phyloP scores from a whole-genome alignment of 176 grass and related monocot species.

The Bothriochloa decipiens region DNA sequence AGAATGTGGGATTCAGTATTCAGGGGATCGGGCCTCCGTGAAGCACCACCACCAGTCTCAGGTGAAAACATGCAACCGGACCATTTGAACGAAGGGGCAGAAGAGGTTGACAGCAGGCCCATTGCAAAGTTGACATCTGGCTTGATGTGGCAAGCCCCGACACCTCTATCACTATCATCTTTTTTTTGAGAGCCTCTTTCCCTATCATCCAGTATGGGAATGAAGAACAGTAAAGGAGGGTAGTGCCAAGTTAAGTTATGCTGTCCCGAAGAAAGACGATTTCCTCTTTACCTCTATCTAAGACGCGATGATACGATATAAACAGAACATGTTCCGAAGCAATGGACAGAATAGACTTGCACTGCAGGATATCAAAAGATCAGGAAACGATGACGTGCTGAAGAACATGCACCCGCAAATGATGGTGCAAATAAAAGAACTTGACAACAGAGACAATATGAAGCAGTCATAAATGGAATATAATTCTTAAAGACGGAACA shows the following conservation, averaged over 20 bases:
- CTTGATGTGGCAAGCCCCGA: background rate
- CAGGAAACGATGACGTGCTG: background rate
- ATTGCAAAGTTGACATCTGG: background rate
- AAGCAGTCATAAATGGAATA: background rate
- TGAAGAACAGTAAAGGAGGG: background rate
- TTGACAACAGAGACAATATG: background rate
- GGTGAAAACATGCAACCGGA: no score
- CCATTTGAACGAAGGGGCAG: no score
- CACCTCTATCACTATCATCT: background rate
- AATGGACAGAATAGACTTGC: background rate
- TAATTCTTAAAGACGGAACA: background rate
- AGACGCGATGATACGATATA: background rate
- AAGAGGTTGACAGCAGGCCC: background rate
- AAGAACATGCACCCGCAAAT: background rate
- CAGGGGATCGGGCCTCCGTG: no score
- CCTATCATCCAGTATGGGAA: background rate
- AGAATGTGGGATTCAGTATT: no score
- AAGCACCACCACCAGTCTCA: no score
- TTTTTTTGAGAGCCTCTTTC: no score
- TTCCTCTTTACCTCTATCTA: background rate
- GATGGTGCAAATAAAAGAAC: background rate
- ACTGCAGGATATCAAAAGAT: slow-evolving; percentile 7
- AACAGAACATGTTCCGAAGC: background rate
- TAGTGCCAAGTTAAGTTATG: background rate
- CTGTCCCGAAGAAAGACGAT: background rate